Conservation (phyloP, 1,284 basidiomycete genomes). For the Apiotrichum domesticum region DNA sequence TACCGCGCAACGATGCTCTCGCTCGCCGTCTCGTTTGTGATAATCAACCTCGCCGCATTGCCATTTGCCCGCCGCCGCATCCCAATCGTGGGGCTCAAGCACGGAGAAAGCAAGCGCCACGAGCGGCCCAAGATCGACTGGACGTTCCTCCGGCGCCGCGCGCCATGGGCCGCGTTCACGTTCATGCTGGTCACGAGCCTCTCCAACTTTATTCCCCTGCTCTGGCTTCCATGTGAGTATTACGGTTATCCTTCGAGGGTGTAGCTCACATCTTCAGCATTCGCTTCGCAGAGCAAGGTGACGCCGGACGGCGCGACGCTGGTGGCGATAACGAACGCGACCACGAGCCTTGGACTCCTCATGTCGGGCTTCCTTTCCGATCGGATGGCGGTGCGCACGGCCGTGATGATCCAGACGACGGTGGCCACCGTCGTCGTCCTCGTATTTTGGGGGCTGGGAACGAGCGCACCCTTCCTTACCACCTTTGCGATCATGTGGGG, state of each 20-base stretch:
- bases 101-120: not conserved
- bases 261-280: constrained; percentile 17
- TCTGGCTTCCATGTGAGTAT: constrained; percentile 42
- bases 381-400: constrained; percentile 25
- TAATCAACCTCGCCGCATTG: constrained; percentile 28
- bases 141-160: constrained; percentile 23
- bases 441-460: constrained; percentile 45
- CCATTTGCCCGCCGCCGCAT: constrained; percentile 38
- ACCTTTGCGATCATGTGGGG: constrained; percentile 33
- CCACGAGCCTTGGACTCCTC: constrained; percentile 37
- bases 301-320: constrained; percentile 36
- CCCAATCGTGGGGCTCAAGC: constrained; percentile 16
- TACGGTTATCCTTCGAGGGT: too few species aligned
- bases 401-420: constrained; percentile 33
- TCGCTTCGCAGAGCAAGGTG: constrained; percentile 33
- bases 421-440: constrained; percentile 36
- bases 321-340: constrained; percentile 42
- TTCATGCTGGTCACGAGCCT: constrained; percentile 37
- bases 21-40: constrained; percentile 30
- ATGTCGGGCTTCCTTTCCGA: constrained; percentile 41
- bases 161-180: constrained; percentile 28
- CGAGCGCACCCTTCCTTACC: constrained; percentile 22
- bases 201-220: constrained; percentile 42
- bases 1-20: constrained; percentile 42
- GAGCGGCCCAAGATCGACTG: constrained; percentile 16